Base-by-base conservation (phyloP, 2,329 filamentous ascomycete species). In the Scytalidium lignicola region DNA sequence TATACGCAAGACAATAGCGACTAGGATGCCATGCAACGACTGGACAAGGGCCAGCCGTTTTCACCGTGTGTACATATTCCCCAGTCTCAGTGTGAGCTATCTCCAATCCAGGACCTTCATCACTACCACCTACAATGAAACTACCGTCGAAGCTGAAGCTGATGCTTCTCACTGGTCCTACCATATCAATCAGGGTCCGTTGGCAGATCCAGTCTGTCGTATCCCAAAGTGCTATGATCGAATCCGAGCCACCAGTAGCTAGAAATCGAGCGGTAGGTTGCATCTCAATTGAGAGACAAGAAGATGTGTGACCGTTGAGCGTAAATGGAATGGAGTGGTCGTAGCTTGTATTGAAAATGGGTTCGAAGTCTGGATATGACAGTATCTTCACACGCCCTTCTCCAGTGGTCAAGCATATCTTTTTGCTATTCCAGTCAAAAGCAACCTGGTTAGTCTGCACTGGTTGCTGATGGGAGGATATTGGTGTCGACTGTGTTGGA, bases 121-220 rank as follows among this genome's bases (percentile, higher is more conserved):
- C 86, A 50, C 84, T 86, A 18, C 86, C 87, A 9, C 83, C 86
- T 2, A 85, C 81, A 20, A 91, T 70, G 62, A 84, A 92, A 60
- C 80, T 83, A 1, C 88, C 87, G 59, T 91, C 87, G 66, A 87
- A 91, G 15, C 81, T 86, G 63, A 91, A 92, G 61, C 85, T 61
- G 49, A 91, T 74, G 62, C 80, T 87, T 60, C 80, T 78, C 22
- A 91, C 82, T 2, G 86, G 81, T 1, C 85, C 85, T 9, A 78
- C 75, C 71, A 88, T 85, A 58, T 79, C 76, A 29, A 82, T 82
- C 40, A 90, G 73, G 1, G 86, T 89, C 52, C 83, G 78, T 60
- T 84, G 78, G 62, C 86, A 90, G 49, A 88, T 80, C 85, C 86
- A 90, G 56, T 88, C 83, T 39, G 76, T 75, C 3, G 87, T 90